Base-by-base conservation (phyloP, 2,329 filamentous ascomycete species). In the Elsinoe arachidis region DNA sequence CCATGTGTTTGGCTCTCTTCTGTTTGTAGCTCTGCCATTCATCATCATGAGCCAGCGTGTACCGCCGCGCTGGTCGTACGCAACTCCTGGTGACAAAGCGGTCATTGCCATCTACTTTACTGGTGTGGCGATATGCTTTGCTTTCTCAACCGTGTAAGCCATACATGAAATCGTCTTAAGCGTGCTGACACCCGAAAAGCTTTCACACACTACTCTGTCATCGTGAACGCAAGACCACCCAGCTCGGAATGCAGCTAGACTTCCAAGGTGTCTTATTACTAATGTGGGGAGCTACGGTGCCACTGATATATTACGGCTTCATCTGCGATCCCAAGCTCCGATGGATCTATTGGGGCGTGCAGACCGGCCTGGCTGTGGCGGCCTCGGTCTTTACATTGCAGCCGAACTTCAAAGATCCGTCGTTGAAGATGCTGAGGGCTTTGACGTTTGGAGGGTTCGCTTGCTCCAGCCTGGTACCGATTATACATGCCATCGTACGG, bases 301-400 rank as follows among this genome's bases (percentile, higher is more conserved):
- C 62, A 5, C 56, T 60, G 9, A 63, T 63, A 9, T 63, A 64
- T 53, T 64, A 63, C 38, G 62, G 62, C 3, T 62, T 64, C 26
- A 38, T 46, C 37, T 62, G 60, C 26, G 53, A 62, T 14, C 33
- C 44, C 19, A 5, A 23, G 11, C 55, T 63, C 2, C 57, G 53
- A 11, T 37, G 37, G 34, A 10, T 60, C 5, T 61, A 61, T 26
- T 60, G 61, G 61, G 21, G 35, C 9, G 15, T 58, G 5, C 54
- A 61, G 51, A 56, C 39, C 21, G n/a, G 14, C 23, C 23, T 21
- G 35, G 57, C 58, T 34, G 35, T 17, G 15, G 54, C 23, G 7
- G 58, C 26, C 33, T 35, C 44, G 26, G 44, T 59, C n/a, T 35
- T 58, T 23, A 61, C 61, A 1, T 14, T 63, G 15, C 34, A 59